Conservation (phyloP, 345 rosid species). For the Rhizophora mangle region DNA sequence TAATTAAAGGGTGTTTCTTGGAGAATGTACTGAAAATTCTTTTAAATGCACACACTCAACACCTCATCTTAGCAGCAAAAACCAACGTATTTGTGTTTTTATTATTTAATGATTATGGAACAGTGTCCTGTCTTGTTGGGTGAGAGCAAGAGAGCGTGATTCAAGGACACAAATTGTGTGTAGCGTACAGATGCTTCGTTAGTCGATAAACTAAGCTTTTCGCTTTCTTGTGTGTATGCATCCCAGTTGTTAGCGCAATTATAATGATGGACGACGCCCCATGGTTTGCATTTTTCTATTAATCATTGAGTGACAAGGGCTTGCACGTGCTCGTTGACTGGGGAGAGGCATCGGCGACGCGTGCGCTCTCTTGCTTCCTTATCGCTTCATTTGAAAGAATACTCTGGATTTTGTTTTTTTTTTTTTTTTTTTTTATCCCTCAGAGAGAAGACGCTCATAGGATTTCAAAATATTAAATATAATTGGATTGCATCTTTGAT, state of each 20-base stretch:
- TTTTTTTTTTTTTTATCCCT: neutral
- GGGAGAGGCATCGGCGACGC: conserved; percentile 17
- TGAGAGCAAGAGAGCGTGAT: conserved; percentile 30
- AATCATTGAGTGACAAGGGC: conserved; percentile 19
- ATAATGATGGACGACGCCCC: conserved; percentile 10
- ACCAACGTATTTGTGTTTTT: neutral
- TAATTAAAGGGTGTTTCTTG: too few species aligned
- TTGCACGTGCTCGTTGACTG: conserved; percentile 34
- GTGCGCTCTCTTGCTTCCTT: conserved; percentile 20
- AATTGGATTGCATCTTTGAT: too few species aligned
- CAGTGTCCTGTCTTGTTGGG: conserved; percentile 23
- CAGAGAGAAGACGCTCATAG: too few species aligned
- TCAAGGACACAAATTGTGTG: conserved; percentile 18
- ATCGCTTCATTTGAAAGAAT: neutral
- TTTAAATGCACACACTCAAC: neutral
- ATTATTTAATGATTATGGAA: conserved; percentile 15
- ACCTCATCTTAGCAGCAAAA: conserved; percentile 12
- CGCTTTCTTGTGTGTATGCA: neutral
- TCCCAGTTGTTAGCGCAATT: conserved; percentile 6
- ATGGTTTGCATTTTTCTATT: conserved; percentile 1
- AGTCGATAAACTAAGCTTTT: neutral
- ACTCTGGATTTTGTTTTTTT: neutral
- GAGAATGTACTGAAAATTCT: too few species aligned
- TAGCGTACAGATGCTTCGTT: neutral
- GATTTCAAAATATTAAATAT: too few species aligned